These are phyloP conservation scores for Pleurotus citrinopileatus DNA, from an alignment of 768 basidiomycete species.

Conservation along the genomic window DNA sequence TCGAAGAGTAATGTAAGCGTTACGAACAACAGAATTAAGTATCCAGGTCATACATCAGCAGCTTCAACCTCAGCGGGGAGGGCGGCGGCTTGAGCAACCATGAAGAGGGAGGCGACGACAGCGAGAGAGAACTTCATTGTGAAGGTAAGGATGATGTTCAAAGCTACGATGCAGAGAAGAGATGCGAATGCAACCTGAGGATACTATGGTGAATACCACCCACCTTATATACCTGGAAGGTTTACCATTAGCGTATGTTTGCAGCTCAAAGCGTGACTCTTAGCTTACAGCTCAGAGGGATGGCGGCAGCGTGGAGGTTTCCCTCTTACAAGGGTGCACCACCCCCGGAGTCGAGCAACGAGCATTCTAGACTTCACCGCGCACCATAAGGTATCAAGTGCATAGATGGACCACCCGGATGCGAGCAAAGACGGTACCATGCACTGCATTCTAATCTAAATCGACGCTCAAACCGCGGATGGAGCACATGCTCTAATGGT, in stretches of 20 bases:
- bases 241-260: background rate
- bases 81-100: constrained; percentile 4
- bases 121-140: constrained; percentile 10
- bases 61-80: constrained; percentile 8
- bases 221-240: constrained; percentile 1
- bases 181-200: constrained; percentile 11
- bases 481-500: too few relatives aligned
- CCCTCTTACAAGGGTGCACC: too few relatives aligned
- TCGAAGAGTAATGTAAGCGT: background rate
- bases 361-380: background rate
- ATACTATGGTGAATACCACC: background rate
- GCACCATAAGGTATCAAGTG: background rate
- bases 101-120: constrained; percentile 8
- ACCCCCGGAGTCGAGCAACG: background rate
- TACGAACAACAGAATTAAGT: background rate
- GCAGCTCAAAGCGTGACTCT: background rate
- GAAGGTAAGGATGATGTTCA: background rate
- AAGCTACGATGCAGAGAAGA: constrained; percentile 7
- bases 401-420: too few relatives aligned
- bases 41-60: background rate
- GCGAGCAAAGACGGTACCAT: too few relatives aligned
- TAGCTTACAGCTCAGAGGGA: background rate
- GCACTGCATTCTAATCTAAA: too few relatives aligned
- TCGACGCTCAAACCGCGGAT: too few relatives aligned
- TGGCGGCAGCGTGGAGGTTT: constrained; percentile 8